Base-by-base conservation (phyloP, 495 filamentous ascomycete species). In the Glutinoglossum americanum region DNA sequence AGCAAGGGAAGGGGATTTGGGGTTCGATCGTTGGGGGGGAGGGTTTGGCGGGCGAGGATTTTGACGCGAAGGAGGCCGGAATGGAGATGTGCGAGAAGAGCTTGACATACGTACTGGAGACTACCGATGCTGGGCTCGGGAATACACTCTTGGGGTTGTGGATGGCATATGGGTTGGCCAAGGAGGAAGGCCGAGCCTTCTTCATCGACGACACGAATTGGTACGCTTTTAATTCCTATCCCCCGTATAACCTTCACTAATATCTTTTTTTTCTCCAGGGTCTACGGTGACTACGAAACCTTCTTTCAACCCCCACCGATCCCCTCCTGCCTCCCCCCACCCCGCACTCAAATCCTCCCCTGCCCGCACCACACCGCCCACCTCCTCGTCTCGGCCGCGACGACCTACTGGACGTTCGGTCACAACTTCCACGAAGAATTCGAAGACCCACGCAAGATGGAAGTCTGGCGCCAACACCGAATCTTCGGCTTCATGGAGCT, bases 161-260 rank as follows among this genome's bases (percentile, higher is more conserved):
- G 83, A 80, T 77, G 60, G 79, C 84, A 25, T 89, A 87, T 60
- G 85, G 83, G 11, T 67, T 89, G 37, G 84, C 85, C 5, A 69
- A 79, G 62, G 73, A 77, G 54, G 83, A 89, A 64, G 75, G 72
- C 10, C 68, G 85, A 23, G 73, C 76, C 0, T 89, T 89, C 63
- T 87, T 87, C 67, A 68, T 89, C 60, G 81, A 89, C 62, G 84
- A 87, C 64, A 77, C 79, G 6, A 72, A 79, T 58, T 89, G 85
- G 85, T 73, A 68, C 39, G 54, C 51, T 49, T 54, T 48, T 45
- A n/a, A 17, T 47, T 23, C 21, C 44, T 23, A n/a, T 47, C 5
- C 15, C 5, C 3, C 3, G 15, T 5, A 3, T 47, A 23, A 4
- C 13, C 44, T 47, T 47, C 15, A 26, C 45, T 39, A 51, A 67